Evolutionary conservation across 257 asterid species (phyloP), one percentile per base, ranked within the genome.

Genomic region (Phtheirospermum japonicum): DNA sequence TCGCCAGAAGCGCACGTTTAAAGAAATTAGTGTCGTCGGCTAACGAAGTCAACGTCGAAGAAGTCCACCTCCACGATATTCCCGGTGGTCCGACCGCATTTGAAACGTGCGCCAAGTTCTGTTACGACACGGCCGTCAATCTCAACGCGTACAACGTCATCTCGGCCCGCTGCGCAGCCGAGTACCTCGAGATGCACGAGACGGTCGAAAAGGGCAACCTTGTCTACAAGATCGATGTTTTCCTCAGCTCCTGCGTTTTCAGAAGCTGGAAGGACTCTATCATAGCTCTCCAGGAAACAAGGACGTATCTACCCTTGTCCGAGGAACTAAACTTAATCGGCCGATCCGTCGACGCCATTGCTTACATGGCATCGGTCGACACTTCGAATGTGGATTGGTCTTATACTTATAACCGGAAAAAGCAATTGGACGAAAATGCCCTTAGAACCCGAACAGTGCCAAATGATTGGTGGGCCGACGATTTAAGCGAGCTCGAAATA

Each of bases 201-300:
- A 64, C 58, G 4, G 53, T 77, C 9, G 95, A 86, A 67, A 86
- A 83, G 52, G 95, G 95, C 31, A 86, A 86, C 63, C 86, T 86
- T 14, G 56, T 79, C 55, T 81, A 79, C 80, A 86, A 86, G 72
- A 64, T 86, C 23, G 95, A 83, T 59, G 86, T 86, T 62, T 86
- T 86, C 71, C 75, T 86, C 10, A 83, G 61, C 68, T 81, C 90
- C 1, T 81, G 85, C 76, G 78, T 86, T 59, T 79, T 79, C 72
- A 75, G 80, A 55, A 83, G 90, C 83, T 86, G 95, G 95, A 86
- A 86, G 67, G 95, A 86, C 76, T 83, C 95, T 11, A 81, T 86
- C 32, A 74, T 81, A 16, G 80, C 67, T 61, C 95, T 86, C 58
- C 95, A 79, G 72, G 73, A 86, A 12, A 78, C 77, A 2, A 83